Evolutionary conservation across 1,284 basidiomycete species (phyloP), one percentile per base, ranked within the genome.

Genomic region (Leucoagaricus sp.): DNA sequence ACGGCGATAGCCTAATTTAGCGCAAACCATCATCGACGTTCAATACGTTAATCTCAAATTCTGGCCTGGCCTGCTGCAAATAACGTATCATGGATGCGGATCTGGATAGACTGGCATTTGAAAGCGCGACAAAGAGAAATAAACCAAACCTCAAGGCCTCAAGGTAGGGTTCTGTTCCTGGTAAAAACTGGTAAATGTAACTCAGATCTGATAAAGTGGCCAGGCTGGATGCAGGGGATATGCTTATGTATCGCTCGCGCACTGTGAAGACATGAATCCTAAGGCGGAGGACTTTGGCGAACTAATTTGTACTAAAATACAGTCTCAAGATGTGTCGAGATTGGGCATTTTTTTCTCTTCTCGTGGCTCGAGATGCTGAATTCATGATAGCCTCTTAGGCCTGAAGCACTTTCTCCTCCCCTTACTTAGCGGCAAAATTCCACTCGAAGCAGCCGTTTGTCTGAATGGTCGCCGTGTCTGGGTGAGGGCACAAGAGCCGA

Each of bases 221-320:
- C 61, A 94, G 92, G 83, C 94, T 48, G 92, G 92, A 33, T 81
- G 85, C 6, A 71, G 94, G 38, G 79, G 94, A 1, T 94, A 93
- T 69, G 91, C 90, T 1, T 84, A 92, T 44, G 86, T 94, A 29
- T 91, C 89, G 10, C 73, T 93, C 23, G 92, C 93, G 13, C 89
- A 93, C 65, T n/a, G n/a, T n/a, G 91, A 90, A 66, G 91, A 94
- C 67, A 93, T 93, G 86, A 93, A 94, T 52, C 92, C 92, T 1
- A 93, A 94, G 65, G 74, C 94, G 4, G 91, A 93, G 67, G 94
- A 93, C 67, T 91, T 93, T 65, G 89, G 94, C 66, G 89, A 90
- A 3, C 87, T 93, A 63, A 91, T 91, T 93, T 63, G 64, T 93
- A 49, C 79, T 86, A 15, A 81, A 81, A 56, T 91, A 89, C 65